Conservation (phyloP, 2,329 filamentous ascomycete genomes). For the Alternaria sp. region DNA sequence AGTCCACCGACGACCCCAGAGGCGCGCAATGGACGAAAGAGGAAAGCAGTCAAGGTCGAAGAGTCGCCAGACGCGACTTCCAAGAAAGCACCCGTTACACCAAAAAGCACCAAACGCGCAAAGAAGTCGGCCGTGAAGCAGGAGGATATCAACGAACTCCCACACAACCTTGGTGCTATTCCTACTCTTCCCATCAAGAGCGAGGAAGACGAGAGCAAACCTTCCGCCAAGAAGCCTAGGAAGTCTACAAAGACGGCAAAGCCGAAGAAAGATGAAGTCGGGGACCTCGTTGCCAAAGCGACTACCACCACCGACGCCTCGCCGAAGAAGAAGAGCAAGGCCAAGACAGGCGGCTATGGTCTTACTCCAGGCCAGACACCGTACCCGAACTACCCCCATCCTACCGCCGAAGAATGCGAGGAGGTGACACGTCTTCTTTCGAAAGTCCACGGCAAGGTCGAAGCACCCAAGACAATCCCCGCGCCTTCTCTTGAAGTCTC, state of each 20-base stretch:
- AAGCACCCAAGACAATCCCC: constrained; percentile 70
- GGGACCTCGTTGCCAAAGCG: constrained; percentile 35
- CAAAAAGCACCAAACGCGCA: constrained; percentile 46
- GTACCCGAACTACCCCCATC: constrained; percentile 70
- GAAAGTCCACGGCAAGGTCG: constrained; percentile 68
- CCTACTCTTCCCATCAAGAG: constrained; percentile 18
- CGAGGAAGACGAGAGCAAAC: constrained; percentile 8
- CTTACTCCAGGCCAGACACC: constrained; percentile 62
- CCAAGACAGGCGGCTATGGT: constrained; percentile 52
- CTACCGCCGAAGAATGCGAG: constrained; percentile 72
- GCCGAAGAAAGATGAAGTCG: constrained; percentile 27
- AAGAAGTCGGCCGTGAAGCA: constrained; percentile 46
- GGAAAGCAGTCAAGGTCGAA: constrained; percentile 35
- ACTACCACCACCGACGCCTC: constrained; percentile 34
- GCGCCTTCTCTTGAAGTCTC: constrained; percentile 73
- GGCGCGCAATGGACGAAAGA: constrained; percentile 31
- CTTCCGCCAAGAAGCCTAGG: constrained; percentile 23
- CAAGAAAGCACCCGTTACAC: constrained; percentile 12
- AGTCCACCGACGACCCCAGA: constrained; percentile 52
- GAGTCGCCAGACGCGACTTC: constrained; percentile 6
- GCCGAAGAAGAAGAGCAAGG: constrained; percentile 42
- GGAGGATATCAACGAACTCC: constrained; percentile 56
- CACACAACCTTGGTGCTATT: constrained; percentile 61
- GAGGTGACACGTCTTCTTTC: constrained; percentile 71
- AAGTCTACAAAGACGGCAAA: constrained; percentile 27